Conservation (phyloP, 2,329 filamentous ascomycete genomes). For the Talaromyces islandicus region DNA sequence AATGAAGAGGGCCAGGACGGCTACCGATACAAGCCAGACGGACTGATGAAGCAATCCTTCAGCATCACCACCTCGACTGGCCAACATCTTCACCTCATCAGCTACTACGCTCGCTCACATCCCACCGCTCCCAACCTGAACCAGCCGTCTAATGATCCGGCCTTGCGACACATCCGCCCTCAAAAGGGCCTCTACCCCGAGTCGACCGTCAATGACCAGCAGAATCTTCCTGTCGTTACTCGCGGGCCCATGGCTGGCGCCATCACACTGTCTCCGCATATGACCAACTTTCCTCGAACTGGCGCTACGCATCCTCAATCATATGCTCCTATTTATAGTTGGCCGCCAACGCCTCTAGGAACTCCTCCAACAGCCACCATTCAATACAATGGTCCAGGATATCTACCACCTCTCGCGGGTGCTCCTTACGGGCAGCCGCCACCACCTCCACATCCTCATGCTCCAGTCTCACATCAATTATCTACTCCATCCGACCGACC, state of each 20-base stretch:
- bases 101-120: conserved; percentile 83
- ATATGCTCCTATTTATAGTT: conserved; percentile 37
- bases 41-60: conserved; percentile 99
- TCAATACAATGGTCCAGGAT: conserved; percentile 25
- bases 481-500: conserved; percentile 29
- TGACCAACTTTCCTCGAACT: conserved; percentile 48
- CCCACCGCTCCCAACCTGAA: conserved; percentile 66
- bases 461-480: conserved; percentile 19
- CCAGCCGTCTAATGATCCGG: conserved; percentile 75
- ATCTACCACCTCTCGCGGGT: conserved; percentile 30
- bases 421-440: conserved; percentile 24
- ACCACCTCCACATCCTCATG: conserved; percentile 9
- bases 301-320: conserved; percentile 32
- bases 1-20: conserved; percentile 73
- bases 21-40: conserved; percentile 91
- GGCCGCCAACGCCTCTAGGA: conserved; percentile 40
- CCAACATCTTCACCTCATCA: conserved; percentile 94
- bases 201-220: conserved; percentile 81
- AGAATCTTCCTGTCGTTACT: conserved; percentile 73
- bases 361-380: conserved; percentile 36
- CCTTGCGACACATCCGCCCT: conserved; percentile 74
- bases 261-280: conserved; percentile 46
- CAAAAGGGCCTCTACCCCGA: conserved; percentile 96
- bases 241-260: conserved; percentile 62
- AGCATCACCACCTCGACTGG: conserved; percentile 89